Evolutionary conservation across 2,329 filamentous ascomycete genomes (phyloP).

Genomic region (Cladophialophora carrionii): DNA sequence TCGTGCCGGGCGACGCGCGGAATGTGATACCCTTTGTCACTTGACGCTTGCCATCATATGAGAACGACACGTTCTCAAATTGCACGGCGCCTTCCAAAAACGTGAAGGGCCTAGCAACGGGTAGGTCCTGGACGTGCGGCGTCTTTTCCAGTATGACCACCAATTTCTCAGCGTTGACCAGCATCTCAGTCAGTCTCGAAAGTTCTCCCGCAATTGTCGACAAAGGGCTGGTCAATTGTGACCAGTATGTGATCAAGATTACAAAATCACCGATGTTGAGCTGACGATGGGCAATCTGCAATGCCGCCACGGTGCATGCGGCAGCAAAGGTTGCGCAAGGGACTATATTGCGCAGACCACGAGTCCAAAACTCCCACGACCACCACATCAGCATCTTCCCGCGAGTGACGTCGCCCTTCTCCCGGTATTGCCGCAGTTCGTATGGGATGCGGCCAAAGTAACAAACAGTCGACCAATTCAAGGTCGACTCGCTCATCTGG

Average conservation of each 20-base stretch:
- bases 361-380: conserved; percentile 17
- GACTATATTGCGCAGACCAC: conserved; percentile 19
- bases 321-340: conserved; percentile 48
- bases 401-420: conserved; percentile 41
- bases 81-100: conserved; percentile 52
- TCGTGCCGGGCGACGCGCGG: conserved; percentile 53
- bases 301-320: conserved; percentile 57
- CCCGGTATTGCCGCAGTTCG: conserved; percentile 56
- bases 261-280: conserved; percentile 65
- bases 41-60: conserved; percentile 56
- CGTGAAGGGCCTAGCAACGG: conserved; percentile 44
- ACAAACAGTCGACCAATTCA: conserved; percentile 63
- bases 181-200: conserved; percentile 53
- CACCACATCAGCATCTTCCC: conserved; percentile 38
- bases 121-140: conserved; percentile 50
- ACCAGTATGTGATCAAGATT: conserved; percentile 68
- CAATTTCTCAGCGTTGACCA: conserved; percentile 65
- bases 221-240: conserved; percentile 54
- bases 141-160: conserved; percentile 55
- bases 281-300: conserved; percentile 55
- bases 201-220: conserved; percentile 56
- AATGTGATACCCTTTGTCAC: conserved; percentile 56
- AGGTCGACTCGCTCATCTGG: conserved; percentile 61
- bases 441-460: conserved; percentile 62
- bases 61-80: conserved; percentile 57